phyloP scores from a whole-genome alignment of 305 asterid genomes.

The Ruellia speciosa region DNA sequence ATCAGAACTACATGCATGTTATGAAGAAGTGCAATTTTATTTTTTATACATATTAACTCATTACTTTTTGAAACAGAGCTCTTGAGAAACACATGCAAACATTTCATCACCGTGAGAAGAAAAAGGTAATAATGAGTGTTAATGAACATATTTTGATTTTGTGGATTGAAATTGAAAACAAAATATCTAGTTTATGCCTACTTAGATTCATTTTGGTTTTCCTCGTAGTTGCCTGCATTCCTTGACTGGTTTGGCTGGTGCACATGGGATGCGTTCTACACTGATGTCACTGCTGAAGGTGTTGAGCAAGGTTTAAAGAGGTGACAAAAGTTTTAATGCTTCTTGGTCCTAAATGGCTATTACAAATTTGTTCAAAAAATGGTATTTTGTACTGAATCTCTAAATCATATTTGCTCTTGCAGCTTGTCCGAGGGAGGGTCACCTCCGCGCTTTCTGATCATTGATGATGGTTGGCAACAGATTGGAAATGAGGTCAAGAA shows the following conservation, averaged over 20 bases:
- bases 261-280: conserved; percentile 98
- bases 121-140: conserved; percentile 43
- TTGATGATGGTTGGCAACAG: conserved; percentile 99
- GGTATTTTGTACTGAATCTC: conserved; percentile 8
- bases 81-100: conserved; percentile 85
- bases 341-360: neutral
- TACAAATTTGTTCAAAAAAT: neutral
- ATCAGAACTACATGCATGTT: conserved; percentile 5
- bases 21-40: neutral
- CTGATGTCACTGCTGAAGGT: conserved; percentile 96
- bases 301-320: conserved; percentile 88
- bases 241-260: conserved; percentile 99
- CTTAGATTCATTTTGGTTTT: conserved; percentile 18
- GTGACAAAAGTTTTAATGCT: conserved; percentile 24
- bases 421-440: conserved; percentile 87
- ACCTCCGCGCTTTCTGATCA: conserved; percentile 84
- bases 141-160: conserved; percentile 6
- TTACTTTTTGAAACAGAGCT: conserved; percentile 39
- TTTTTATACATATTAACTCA: neutral
- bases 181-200: conserved; percentile 9
- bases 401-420: conserved; percentile 21
- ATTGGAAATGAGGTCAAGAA: conserved; percentile 63
- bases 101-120: conserved; percentile 82
- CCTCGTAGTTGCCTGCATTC: conserved; percentile 60
- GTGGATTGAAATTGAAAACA: conserved; percentile 12